Evolutionary conservation across 805 yeast species (phyloP).

Genomic region (Brettanomyces naardenensis): DNA sequence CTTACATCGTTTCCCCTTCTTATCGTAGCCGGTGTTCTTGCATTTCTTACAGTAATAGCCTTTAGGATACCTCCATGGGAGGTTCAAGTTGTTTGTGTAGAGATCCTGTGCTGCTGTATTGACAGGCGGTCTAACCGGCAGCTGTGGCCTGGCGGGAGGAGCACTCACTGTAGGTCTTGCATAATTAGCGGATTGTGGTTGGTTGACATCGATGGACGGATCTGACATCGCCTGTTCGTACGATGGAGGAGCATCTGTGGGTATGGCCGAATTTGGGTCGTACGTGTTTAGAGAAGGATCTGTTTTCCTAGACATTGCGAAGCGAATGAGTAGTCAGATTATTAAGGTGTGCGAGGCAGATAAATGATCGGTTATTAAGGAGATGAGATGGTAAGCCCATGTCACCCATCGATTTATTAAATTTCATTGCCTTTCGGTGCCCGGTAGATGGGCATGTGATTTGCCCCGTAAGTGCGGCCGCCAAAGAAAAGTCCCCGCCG

Average conservation of each 20-base stretch:
- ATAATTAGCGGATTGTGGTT: neutral
- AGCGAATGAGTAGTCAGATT: no score
- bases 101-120: slow-evolving; percentile 17
- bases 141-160: neutral
- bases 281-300: neutral
- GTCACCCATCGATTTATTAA: no score
- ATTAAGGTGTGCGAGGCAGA: no score
- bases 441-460: no score
- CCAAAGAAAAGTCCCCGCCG: no score
- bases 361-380: no score
- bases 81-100: slow-evolving; percentile 38
- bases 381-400: no score
- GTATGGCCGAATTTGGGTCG: slow-evolving; percentile 4
- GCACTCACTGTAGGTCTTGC: neutral
- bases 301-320: no score
- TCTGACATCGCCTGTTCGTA: slow-evolving; percentile 33
- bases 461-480: no score
- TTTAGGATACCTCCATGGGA: slow-evolving; percentile 63
- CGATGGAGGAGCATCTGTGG: slow-evolving; percentile 33
- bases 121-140: neutral
- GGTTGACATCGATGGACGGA: slow-evolving; percentile 6
- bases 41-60: slow-evolving; percentile 61
- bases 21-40: slow-evolving; percentile 62
- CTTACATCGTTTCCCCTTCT: slow-evolving; percentile 59
- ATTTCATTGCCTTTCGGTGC: no score